These are phyloP conservation scores for Colletotrichum trifolii DNA, from an alignment of 2,329 filamentous ascomycete genomes.

Conservation along the genomic window DNA sequence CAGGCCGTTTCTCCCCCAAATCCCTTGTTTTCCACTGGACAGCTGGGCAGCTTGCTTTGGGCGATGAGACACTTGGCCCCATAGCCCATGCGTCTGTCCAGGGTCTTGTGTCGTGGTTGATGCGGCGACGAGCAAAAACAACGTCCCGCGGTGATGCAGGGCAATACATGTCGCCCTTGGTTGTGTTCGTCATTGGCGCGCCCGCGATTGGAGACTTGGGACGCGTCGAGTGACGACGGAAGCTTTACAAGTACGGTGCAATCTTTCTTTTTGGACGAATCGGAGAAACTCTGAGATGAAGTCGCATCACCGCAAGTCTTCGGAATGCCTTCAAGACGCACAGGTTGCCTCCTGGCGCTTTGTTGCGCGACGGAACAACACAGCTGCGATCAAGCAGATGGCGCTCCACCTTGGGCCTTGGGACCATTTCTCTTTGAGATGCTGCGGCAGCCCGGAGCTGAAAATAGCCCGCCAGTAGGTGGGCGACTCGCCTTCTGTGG, in stretches of 20 bases:
- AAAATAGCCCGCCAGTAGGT: slow-evolving; percentile 6
- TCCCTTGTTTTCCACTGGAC: slow-evolving; percentile 22
- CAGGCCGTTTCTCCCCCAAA: slow-evolving; percentile 20
- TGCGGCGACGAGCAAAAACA: slow-evolving; percentile 34
- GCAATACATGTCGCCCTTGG: slow-evolving; percentile 14
- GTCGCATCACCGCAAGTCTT: too few relatives aligned
- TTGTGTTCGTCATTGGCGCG: slow-evolving; percentile 10
- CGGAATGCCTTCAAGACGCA: too few relatives aligned
- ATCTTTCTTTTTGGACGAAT: slow-evolving; percentile 18
- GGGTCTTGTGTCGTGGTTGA: slow-evolving; percentile 30
- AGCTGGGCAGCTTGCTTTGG: slow-evolving; percentile 26
- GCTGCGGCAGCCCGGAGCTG: slow-evolving; percentile 24
- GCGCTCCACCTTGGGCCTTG: too few relatives aligned
- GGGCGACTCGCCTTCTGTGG: slow-evolving; percentile 9
- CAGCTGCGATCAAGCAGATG: too few relatives aligned
- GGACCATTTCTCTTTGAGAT: neutral
- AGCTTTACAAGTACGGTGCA: slow-evolving; percentile 3
- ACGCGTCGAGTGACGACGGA: slow-evolving; percentile 21
- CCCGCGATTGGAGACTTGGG: slow-evolving; percentile 11
- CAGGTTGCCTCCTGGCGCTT: too few relatives aligned
- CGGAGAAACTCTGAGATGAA: slow-evolving; percentile 8
- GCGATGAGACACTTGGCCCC: slow-evolving; percentile 27
- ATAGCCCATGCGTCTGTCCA: slow-evolving; percentile 20
- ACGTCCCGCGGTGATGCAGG: slow-evolving; percentile 23
- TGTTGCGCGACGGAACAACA: too few relatives aligned